Percentiles rank a stretch among this genome's conserved stretches.
Conservation (phyloP, 768 basidiomycete genomes). For the Gelatoporia subvermispora region DNA sequence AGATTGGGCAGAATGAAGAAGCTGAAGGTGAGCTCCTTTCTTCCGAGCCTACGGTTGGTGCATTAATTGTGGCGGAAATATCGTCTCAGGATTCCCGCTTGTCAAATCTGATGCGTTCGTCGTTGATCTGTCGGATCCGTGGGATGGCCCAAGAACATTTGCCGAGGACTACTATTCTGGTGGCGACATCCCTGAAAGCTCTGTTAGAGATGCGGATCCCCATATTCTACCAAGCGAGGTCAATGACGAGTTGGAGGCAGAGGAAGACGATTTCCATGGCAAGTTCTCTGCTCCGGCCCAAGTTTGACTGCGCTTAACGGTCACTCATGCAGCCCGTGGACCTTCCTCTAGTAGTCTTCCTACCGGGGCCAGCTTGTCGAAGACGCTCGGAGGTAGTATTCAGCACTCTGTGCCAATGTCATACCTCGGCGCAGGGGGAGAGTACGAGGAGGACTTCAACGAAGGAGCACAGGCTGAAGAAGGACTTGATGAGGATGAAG, state of each 20-base stretch:
- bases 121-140: constrained; percentile 34
- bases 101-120: constrained; percentile 5
- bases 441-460: too few relatives aligned
- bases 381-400: too few relatives aligned
- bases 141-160: constrained; percentile 34
- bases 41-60: not conserved
- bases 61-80: too few relatives aligned
- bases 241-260: constrained; percentile 7
- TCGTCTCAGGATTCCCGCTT: constrained; percentile 3
- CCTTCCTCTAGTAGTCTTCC: too few relatives aligned
- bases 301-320: too few relatives aligned
- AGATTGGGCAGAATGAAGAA: constrained; percentile 7
- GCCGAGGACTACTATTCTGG: constrained; percentile 43
- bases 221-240: constrained; percentile 26
- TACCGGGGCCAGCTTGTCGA: too few relatives aligned
- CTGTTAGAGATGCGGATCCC: constrained; percentile 9
- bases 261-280: not conserved
- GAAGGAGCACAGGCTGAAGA: too few relatives aligned
- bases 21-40: constrained; percentile 4
- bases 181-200: constrained; percentile 27
- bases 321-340: too few relatives aligned
- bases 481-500: too few relatives aligned
- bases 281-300: too few relatives aligned
- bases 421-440: too few relatives aligned
- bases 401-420: too few relatives aligned